Conservation (phyloP, 2,329 filamentous ascomycete species). For the Penicillium sclerotigenum region DNA sequence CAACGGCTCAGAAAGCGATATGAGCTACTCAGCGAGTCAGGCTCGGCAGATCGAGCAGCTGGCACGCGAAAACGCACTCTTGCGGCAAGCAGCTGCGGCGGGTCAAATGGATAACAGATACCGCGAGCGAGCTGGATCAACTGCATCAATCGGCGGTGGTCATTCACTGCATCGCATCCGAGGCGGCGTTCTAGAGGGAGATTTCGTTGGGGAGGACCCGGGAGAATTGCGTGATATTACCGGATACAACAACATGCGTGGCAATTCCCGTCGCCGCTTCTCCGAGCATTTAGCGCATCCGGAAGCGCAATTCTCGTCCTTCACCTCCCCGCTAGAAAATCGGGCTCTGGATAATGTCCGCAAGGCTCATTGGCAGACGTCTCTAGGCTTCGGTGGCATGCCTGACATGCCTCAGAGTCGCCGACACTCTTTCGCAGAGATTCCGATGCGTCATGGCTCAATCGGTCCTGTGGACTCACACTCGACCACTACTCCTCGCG, state of each 20-base stretch:
- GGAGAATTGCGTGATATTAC: constrained; percentile 43
- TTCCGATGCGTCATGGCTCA: constrained; percentile 48
- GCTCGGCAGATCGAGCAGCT: constrained; percentile 48
- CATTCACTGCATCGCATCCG: constrained; percentile 41
- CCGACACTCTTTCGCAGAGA: constrained; percentile 52
- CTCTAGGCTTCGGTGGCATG: constrained; percentile 48
- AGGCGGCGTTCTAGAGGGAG: constrained; percentile 45
- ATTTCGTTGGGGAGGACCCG: constrained; percentile 45
- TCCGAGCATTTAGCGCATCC: constrained; percentile 45
- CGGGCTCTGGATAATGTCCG: constrained; percentile 46
- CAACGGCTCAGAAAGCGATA: constrained; percentile 39
- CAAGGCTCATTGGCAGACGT: constrained; percentile 51
- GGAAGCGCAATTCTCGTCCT: constrained; percentile 40
- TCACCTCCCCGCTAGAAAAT: constrained; percentile 40
- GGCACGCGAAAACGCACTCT: constrained; percentile 46
- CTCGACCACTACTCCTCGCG: constrained; percentile 28
- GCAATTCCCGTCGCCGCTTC: constrained; percentile 41
- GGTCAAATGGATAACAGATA: constrained; percentile 38
- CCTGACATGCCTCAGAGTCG: constrained; percentile 49
- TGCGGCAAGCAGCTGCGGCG: constrained; percentile 46
- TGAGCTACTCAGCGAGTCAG: constrained; percentile 40
- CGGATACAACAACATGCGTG: constrained; percentile 39
- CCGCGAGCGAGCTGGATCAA: constrained; percentile 43
- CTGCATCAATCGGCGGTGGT: constrained; percentile 34
- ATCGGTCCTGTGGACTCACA: constrained; percentile 30